Base-by-base conservation (phyloP, 495 filamentous ascomycete genomes). In the Trichocladium antarcticum region DNA sequence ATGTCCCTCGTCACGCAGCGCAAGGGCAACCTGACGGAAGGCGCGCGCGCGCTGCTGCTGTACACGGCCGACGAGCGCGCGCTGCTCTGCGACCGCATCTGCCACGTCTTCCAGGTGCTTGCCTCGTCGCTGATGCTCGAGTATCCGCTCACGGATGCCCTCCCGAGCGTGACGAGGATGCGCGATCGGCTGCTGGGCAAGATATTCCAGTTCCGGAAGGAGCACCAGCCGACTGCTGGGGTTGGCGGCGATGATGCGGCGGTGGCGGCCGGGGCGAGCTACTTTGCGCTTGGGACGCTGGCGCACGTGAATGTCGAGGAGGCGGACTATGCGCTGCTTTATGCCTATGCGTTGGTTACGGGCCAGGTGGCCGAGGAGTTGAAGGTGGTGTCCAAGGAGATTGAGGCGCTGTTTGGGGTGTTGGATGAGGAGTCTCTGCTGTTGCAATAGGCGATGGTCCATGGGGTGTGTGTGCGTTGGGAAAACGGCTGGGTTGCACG, bases 1-100 rank as follows among this genome's bases (percentile, higher is more conserved):
- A 94, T 98, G 83, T 93, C 89, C 56, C 79, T 95, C 2, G 81
- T 95, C 55, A 86, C 95, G 50, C 70, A 83, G 64, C 90, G 90
- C 61, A 83, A 85, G 41, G 73, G 83, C 9, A 77, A 76, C 27
- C 77, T 85, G 15, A 89, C 78, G 11, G 78, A 84, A 40, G 87
- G 89, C 1, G 92, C 96, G 64, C 74, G 81, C 38, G 76, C 79
- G 19, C 75, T 96, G 39, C 70, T 97, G 32, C 74, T 78, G 47
- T 85, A 83, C 61, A 98, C 92, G 3, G 77, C 78, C 8, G 69
- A 74, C n/a, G 89, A 98, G 61, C 73, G 90, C 20, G 77, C 74
- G 17, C 79, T 87, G 57, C 71, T 97, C 19, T 89, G 85, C 51
- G 74, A 81, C 20, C 78, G 92, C 29, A 92, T 97, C 53, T 90